Base-by-base conservation (phyloP, 306 rosid species). In the Cyclanthera cordifolia region DNA sequence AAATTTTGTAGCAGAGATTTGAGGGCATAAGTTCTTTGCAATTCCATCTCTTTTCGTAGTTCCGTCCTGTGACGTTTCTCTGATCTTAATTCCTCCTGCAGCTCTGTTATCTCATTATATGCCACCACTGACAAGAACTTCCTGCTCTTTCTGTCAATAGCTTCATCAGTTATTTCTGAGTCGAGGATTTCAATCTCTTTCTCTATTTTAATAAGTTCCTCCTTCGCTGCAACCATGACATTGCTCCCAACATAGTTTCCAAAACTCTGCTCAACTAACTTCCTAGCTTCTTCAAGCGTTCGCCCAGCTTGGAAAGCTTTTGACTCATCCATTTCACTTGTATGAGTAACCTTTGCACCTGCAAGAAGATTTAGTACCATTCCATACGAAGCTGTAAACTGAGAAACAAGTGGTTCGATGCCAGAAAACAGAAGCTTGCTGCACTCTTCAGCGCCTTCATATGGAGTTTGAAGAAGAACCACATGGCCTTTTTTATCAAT, bases 291-390 rank as follows among this genome's bases (percentile, higher is more conserved):
- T 53, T 89, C 98, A 80, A 93, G 81, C 68, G 89, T 89, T 76
- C 84, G 84, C 53, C 95, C 86, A 17, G 88, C 67, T 67, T 59
- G 57, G 60, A 67, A 75, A 47, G 77, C 59, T 72, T 84, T 81
- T 39, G 10, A 69, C 69, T 79, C 92, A 69, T 76, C 83, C 65
- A 80, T 76, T 74, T 76, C 88, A 53, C 79, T 87, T 63, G 85
- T 78, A 48, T 75, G 84, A 52, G 86, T 84, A 79, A 89, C 88
- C 84, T 86, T 89, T 59, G 84, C 85, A 57, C 98, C 96, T 14
- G 90, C 73, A 53, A 93, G 96, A 73, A 93, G 98, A 83, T 93
- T 93, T 66, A 93, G 76, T 77, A 89, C 98, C 98, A 93, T 93
- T 74, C 98, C 96, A 79, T 89, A 93, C 6, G 98, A 93, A 58